Conservation (phyloP, 225 moss, liverwort and hornwort species). For the Physcomitrellopsis africana region DNA sequence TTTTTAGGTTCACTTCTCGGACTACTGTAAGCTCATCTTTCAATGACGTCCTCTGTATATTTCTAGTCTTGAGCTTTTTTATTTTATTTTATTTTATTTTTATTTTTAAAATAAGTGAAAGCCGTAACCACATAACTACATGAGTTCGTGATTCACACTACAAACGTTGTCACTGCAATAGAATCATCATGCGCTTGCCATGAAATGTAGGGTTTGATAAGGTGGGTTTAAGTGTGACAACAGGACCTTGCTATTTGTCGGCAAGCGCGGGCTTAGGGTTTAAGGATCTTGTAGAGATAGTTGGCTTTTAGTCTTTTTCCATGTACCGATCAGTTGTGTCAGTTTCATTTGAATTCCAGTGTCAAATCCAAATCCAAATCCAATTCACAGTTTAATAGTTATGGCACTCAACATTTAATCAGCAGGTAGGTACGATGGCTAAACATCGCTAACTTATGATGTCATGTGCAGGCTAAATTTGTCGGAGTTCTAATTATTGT, state of each 20-base stretch:
- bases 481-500: constrained; percentile 73
- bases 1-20: constrained; percentile 86
- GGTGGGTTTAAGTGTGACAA: no score
- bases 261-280: constrained; percentile 26
- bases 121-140: no score
- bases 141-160: no score
- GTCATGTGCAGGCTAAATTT: constrained; percentile 85
- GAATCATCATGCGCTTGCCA: no score
- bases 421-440: constrained; percentile 15
- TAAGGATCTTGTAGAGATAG: neutral
- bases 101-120: no score
- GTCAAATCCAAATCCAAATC: neutral
- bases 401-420: neutral
- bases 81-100: no score
- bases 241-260: no score
- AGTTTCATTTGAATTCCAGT: neutral
- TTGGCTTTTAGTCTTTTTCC: no score
- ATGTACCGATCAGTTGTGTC: neutral
- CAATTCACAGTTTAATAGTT: neutral
- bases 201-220: no score
- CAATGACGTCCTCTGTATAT: neutral
- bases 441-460: constrained; percentile 8
- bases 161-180: no score
- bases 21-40: constrained; percentile 60
- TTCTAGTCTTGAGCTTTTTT: no score